phyloP scores from a whole-genome alignment of 2,329 filamentous ascomycete genomes.

The Zopfia rhizophila region DNA sequence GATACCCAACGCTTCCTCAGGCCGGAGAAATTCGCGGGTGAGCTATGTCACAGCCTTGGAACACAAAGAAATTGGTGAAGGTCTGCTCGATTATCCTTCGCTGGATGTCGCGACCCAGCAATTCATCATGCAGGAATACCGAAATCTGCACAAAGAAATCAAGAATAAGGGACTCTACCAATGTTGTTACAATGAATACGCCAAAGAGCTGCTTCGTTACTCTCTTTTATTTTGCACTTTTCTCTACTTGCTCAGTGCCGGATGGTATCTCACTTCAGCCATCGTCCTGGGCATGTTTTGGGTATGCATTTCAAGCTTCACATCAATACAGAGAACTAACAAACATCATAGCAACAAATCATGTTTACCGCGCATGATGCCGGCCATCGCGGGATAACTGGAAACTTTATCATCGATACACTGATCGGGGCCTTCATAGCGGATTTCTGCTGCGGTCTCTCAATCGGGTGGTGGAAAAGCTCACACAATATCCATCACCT shows the following conservation, averaged over 20 bases:
- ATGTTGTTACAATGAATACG: conserved; percentile 69
- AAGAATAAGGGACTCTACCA: conserved; percentile 67
- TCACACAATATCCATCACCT: conserved; percentile 76
- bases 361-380: conserved; percentile 76
- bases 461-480: conserved; percentile 76
- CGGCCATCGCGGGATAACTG: conserved; percentile 71
- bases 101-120: conserved; percentile 65
- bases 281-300: conserved; percentile 71
- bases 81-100: conserved; percentile 42
- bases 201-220: conserved; percentile 68
- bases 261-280: conserved; percentile 69
- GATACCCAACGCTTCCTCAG: conserved; percentile 16
- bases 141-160: conserved; percentile 65
- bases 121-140: conserved; percentile 66
- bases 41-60: conserved; percentile 48
- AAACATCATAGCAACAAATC: conserved; percentile 66
- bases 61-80: conserved; percentile 50
- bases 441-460: conserved; percentile 73
- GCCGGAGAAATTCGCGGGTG: conserved; percentile 35
- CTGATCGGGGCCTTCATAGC: conserved; percentile 71
- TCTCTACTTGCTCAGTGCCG: conserved; percentile 55
- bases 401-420: conserved; percentile 67
- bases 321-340: conserved; percentile 17
- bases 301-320: conserved; percentile 50
- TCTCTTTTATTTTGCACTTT: conserved; percentile 62